A percentile compares a stretch with the other conserved stretches of the same genome.
Evolutionary conservation across 352 stramenopile genomes (phyloP).

Genomic region (Pythium sp.): DNA sequence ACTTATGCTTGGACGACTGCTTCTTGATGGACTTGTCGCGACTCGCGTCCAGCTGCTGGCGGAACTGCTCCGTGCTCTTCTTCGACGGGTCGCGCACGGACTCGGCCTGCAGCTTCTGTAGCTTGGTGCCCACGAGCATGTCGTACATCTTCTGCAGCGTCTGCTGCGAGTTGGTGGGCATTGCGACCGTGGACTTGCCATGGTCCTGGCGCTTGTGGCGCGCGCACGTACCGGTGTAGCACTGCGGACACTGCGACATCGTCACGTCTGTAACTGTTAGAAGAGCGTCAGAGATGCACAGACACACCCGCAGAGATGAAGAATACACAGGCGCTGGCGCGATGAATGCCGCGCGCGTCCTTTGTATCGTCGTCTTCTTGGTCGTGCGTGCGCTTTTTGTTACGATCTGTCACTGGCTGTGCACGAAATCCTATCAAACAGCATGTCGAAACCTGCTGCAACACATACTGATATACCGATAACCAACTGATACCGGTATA

Average conservation of each 20-base stretch:
- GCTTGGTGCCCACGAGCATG: conserved; percentile 58
- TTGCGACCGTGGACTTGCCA: conserved; percentile 44
- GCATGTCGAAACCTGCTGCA: neutral
- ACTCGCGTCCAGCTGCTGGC: conserved; percentile 63
- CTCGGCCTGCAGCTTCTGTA: conserved; percentile 71
- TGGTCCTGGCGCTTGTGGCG: conserved; percentile 62
- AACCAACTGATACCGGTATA: neutral
- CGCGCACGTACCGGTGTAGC: conserved; percentile 74
- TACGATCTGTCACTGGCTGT: neutral
- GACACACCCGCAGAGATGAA: neutral
- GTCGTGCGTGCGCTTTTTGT: neutral
- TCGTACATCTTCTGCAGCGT: conserved; percentile 82
- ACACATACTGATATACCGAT: neutral
- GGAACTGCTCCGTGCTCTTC: conserved; percentile 47
- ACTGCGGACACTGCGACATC: conserved; percentile 78
- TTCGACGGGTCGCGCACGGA: conserved; percentile 35
- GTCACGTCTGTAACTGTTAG: neutral
- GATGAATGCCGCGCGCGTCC: neutral
- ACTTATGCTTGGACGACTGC: conserved; percentile 34
- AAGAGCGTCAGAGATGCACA: neutral
- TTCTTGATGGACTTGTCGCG: conserved; percentile 61
- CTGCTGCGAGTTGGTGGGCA: conserved; percentile 46
- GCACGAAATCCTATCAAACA: neutral
- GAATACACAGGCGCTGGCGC: neutral
- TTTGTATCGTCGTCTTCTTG: neutral